Base-by-base conservation (phyloP, 345 rosid genomes). In the Hibiscus trionum region DNA sequence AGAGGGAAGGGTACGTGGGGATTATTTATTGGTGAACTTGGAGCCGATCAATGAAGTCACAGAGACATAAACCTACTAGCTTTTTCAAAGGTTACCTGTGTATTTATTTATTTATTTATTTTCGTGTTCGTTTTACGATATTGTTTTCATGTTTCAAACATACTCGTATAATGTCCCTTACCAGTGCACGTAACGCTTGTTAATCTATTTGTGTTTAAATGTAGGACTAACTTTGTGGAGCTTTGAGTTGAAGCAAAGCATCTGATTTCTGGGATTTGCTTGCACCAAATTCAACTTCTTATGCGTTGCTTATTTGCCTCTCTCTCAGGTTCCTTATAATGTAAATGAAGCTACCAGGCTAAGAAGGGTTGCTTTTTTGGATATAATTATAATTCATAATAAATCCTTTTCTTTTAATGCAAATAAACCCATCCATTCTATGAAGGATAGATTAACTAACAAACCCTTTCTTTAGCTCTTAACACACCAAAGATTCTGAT, bases 191-290 rank as follows among this genome's bases (percentile, higher is more conserved):
- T 42, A 9, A 42, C 0, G 3, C 46, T 42, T 1, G 46, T 8
- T 42, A 42, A 8, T 42, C 2, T 42, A 39, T 39, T 39, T 39
- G 2, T 39, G 44, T 7, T 33, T 33, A 33, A 33, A 33, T 33
- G 37, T 33, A 33, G 44, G 44, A 39, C 44, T 39, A 39, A 39
- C 1, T 39, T 39, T 7, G 44, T 55, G 67, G 37, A 74, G 77
- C 81, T 82, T 80, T 69, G 75, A 85, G 80, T 80, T 69, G 73
- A 87, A 79, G 90, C 84, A 80, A 84, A 82, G 88, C 4, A 82
- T 79, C 64, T 76, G 24, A 56, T 19, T 19, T 33, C 37, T 33
- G 37, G 27, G 59, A 55, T 55, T 55, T 55, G 26, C 27, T 35
- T 71, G 67, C 56, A 60, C 57, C 67, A 37, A 44, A 59, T 60